Percentiles rank a stretch among this genome's conserved stretches.
Conservation (phyloP, 805 yeast genomes). For the Candida coleopterorum region DNA sequence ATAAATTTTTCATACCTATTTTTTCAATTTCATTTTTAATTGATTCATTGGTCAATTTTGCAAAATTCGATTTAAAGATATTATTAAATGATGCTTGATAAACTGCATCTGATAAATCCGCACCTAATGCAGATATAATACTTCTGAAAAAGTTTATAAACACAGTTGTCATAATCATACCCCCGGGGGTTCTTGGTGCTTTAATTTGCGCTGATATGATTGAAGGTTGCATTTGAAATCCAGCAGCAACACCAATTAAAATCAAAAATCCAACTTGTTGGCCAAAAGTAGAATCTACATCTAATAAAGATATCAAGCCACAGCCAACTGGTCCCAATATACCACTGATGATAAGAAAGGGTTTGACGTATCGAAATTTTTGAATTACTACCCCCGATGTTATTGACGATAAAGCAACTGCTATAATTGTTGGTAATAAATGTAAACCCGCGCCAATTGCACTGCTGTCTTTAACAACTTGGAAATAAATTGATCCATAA, state of each 20-base stretch:
- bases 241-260: conserved; percentile 44
- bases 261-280: conserved; percentile 43
- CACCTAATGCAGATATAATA: conserved; percentile 43
- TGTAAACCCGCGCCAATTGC: conserved; percentile 45
- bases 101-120: conserved; percentile 14
- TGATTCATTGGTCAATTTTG: conserved; percentile 7
- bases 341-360: conserved; percentile 27
- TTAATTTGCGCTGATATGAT: conserved; percentile 42
- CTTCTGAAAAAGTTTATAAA: conserved; percentile 41
- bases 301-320: conserved; percentile 42
- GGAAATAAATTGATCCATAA: conserved; percentile 40
- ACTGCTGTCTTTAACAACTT: conserved; percentile 37
- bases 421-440: conserved; percentile 38
- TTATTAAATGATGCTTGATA: conserved; percentile 10
- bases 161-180: conserved; percentile 44
- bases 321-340: conserved; percentile 36
- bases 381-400: conserved; percentile 34
- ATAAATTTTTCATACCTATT: conserved; percentile 10
- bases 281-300: conserved; percentile 29
- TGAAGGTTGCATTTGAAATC: conserved; percentile 43
- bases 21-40: conserved; percentile 7
- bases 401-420: conserved; percentile 34
- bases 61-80: conserved; percentile 5
- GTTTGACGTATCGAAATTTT: conserved; percentile 37
- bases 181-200: conserved; percentile 50